Evolutionary conservation across 192 early-diverging fungal genomes (phyloP).

Genomic region (Coemansia sp.): DNA sequence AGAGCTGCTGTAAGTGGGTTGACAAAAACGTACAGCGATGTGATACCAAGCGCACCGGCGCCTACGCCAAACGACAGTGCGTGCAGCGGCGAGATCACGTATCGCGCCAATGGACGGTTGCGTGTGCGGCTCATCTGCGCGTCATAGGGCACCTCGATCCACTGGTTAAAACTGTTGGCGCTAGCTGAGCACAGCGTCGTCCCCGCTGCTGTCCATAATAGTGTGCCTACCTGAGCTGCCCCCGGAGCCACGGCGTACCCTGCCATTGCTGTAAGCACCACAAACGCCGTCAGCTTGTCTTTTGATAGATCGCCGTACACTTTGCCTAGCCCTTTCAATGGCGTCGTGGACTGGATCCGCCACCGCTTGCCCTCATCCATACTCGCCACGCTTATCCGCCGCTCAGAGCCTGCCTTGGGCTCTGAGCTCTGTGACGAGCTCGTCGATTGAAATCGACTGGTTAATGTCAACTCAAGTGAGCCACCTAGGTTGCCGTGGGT

Average conservation of each 20-base stretch:
- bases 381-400: no score
- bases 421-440: not conserved
- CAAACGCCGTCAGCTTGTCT: conserved; percentile 81
- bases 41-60: conserved; percentile 66
- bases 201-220: conserved; percentile 81
- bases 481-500: no score
- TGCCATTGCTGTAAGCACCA: conserved; percentile 90
- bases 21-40: conserved; percentile 67
- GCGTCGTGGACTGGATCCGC: conserved; percentile 27
- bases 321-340: not conserved
- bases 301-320: conserved; percentile 81
- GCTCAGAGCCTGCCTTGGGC: not conserved
- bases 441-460: not conserved
- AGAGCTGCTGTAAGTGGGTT: conserved; percentile 84
- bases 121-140: conserved; percentile 96
- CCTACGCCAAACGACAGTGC: conserved; percentile 70
- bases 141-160: conserved; percentile 92
- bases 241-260: conserved; percentile 92
- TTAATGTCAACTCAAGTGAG: no score
- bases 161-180: conserved; percentile 96
- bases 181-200: conserved; percentile 83
- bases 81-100: conserved; percentile 70
- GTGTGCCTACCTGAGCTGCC: conserved; percentile 53
- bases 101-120: conserved; percentile 80
- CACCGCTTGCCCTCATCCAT: conserved; percentile 5